Evolutionary conservation across 208 protist species (phyloP).

Genomic region (Leishmania amazonensis): DNA sequence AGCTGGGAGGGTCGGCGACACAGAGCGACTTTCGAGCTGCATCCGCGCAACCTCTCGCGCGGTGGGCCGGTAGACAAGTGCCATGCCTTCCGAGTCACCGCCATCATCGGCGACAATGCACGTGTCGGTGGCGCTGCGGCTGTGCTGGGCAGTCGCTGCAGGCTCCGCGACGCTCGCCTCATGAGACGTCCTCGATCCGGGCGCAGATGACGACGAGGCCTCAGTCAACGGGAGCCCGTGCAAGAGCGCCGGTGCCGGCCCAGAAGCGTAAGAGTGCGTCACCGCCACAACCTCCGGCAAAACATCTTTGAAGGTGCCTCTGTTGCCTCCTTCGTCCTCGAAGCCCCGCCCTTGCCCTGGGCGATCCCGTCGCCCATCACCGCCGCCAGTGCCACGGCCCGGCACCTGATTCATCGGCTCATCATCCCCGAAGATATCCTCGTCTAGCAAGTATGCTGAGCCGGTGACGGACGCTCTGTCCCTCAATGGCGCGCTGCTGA

Average conservation of each 20-base stretch:
- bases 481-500: not conserved
- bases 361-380: not conserved
- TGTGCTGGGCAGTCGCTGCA: not conserved
- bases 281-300: constrained; percentile 12
- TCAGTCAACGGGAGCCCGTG: constrained; percentile 3
- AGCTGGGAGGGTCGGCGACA: not conserved
- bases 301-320: constrained; percentile 3
- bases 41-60: constrained; percentile 7
- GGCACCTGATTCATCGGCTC: not conserved
- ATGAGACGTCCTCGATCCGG: not conserved
- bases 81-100: not conserved
- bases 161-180: not conserved
- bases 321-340: not conserved
- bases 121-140: not conserved
- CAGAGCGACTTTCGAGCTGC: not conserved
- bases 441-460: not conserved
- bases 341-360: not conserved
- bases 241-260: constrained; percentile 8
- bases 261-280: constrained; percentile 5
- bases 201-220: not conserved
- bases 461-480: too few species aligned
- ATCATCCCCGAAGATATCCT: not conserved
- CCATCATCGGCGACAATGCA: not conserved
- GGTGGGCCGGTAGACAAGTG: constrained; percentile 9
- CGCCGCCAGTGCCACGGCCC: not conserved